Evolutionary conservation across 129 eudicot genomes (phyloP), one percentile per base, ranked within the genome.

Genomic region (Flaveria robusta): DNA sequence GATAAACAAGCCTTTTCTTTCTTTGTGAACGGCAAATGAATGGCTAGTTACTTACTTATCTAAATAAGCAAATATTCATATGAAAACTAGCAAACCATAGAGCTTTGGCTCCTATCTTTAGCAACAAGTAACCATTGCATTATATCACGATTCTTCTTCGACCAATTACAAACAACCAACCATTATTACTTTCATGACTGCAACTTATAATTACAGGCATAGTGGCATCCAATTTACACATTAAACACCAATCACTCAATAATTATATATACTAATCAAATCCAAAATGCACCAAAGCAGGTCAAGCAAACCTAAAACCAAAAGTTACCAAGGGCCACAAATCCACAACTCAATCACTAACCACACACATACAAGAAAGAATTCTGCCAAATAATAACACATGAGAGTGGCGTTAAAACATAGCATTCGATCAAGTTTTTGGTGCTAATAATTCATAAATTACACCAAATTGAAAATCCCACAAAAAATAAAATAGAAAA

Each of bases 391-490:
- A 34, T 34, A 34, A 34, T 34, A 34, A 34, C 39, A 6, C 39
- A 34, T 34, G 39, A 4, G 39, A 34, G 39, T 34, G 39, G 39
- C 7, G 3, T 5, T 3, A 34, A 34, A 34, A 34, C 39, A 34
- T 34, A 34, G 39, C 39, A 18, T n/a, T 56, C 49, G 52, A n/a
- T 54, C 67, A 59, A 54, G 77, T 39, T 56, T 56, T 22, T 39
- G 22, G n/a, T 58, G 16, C 39, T 22, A 34, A 34, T 5, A 29
- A 34, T 34, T 31, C 15, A 41, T 31, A 56, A 41, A 56, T 72
- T 56, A 74, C 70, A 43, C 45, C 59, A n/a, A 16, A 24, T 58
- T 43, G 70, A 64, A 75, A 46, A 24, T 8, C 4, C 1, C n/a
- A 20, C 64, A 55, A 64, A 39, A 66, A 64, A 58, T n/a, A n/a